phyloP scores from a whole-genome alignment of 495 filamentous ascomycete genomes.

The Aspergillus ostianus region DNA sequence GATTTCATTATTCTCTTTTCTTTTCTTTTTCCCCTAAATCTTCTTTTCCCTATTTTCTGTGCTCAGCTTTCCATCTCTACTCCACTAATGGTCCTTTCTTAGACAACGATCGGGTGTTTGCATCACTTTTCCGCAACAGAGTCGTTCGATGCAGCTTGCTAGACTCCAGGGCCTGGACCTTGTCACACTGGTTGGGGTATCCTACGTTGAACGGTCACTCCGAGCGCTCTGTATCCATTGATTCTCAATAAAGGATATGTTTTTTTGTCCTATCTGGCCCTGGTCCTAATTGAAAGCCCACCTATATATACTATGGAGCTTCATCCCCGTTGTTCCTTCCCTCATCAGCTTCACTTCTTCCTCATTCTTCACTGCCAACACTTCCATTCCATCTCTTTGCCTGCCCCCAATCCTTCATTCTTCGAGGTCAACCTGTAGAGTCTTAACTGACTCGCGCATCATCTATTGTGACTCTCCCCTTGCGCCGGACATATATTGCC shows the following conservation, averaged over 20 bases:
- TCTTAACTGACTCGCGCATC: not conserved
- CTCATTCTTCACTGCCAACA: slow-evolving; percentile 3
- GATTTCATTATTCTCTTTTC: not conserved
- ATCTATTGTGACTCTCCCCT: not conserved
- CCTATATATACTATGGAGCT: slow-evolving; percentile 29
- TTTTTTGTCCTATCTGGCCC: not conserved
- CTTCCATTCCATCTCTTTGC: not conserved
- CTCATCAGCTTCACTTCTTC: slow-evolving; percentile 11
- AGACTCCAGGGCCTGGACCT: slow-evolving; percentile 16
- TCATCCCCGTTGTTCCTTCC: slow-evolving; percentile 25
- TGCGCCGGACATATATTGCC: not conserved
- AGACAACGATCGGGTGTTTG: slow-evolving; percentile 22
- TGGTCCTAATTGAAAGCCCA: slow-evolving; percentile 16
- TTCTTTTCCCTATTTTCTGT: slow-evolving; percentile 1
- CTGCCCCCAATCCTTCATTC: not conserved
- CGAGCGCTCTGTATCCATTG: slow-evolving; percentile 13
- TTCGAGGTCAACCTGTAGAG: not conserved
- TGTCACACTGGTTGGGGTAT: slow-evolving; percentile 15
- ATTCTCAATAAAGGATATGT: slow-evolving; percentile 9
- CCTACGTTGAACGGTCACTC: slow-evolving; percentile 12
- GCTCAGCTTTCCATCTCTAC: slow-evolving; percentile 14
- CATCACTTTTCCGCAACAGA: slow-evolving; percentile 16
- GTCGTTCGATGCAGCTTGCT: slow-evolving; percentile 19
- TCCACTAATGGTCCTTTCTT: slow-evolving; percentile 19
- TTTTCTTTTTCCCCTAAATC: no score